These are phyloP conservation scores for Picea abies DNA, from an alignment of 83 land plant genomes.

Conservation along the genomic window DNA sequence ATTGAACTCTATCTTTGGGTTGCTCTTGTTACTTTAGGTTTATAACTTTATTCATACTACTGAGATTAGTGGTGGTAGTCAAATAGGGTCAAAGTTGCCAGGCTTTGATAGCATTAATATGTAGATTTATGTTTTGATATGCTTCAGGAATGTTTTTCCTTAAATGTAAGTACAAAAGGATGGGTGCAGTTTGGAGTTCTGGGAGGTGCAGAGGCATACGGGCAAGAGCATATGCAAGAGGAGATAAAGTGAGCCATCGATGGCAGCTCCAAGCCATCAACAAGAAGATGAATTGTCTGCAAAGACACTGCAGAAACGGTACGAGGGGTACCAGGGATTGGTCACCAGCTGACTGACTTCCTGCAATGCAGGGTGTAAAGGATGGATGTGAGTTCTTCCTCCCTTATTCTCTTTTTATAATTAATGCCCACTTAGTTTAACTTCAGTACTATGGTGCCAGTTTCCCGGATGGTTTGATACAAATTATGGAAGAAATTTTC, in stretches of 20 bases:
- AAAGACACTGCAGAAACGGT: constrained; percentile 56
- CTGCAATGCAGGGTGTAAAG: constrained; percentile 18
- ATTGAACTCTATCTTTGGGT: neutral
- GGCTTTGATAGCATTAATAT: constrained; percentile 7
- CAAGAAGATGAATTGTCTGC: constrained; percentile 46
- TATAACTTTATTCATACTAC: neutral
- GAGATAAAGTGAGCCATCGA: constrained; percentile 17
- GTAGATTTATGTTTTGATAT: neutral
- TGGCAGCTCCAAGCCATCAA: constrained; percentile 27
- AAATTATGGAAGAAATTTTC: neutral
- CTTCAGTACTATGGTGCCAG: neutral
- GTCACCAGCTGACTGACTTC: neutral
- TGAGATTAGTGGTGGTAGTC: neutral
- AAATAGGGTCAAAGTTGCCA: neutral
- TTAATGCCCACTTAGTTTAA: neutral
- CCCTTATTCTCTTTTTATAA: constrained; percentile 2
- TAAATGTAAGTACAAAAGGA: constrained; percentile 13
- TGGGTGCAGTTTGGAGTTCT: constrained; percentile 19
- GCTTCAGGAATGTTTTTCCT: constrained; percentile 7
- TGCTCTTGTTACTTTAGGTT: neutral
- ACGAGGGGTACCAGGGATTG: constrained; percentile 51
- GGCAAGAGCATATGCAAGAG: constrained; percentile 19
- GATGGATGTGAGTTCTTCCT: constrained; percentile 16
- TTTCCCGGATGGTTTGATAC: neutral
- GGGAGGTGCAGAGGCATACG: constrained; percentile 13